Percentiles rank a stretch among this genome's conserved stretches.
Conservation (phyloP, 2,329 filamentous ascomycete genomes). For the Chrysoporthe cubensis region DNA sequence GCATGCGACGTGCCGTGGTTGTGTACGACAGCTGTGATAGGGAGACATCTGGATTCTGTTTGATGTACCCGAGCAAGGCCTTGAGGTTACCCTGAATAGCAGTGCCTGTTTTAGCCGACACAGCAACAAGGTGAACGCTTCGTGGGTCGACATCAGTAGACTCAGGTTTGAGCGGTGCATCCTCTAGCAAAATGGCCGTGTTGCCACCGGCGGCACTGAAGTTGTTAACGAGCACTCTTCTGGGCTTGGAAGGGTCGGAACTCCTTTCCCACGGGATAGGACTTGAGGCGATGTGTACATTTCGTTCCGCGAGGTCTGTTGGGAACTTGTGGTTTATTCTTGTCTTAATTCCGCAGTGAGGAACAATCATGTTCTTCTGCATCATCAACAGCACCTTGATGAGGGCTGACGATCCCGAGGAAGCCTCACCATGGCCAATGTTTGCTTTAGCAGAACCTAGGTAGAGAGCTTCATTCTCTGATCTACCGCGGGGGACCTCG, state of each 20-base stretch:
- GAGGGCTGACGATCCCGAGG: conserved; percentile 28
- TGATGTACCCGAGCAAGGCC: conserved; percentile 57
- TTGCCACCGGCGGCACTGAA: conserved; percentile 75
- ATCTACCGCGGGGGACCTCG: conserved; percentile 40
- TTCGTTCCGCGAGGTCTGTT: conserved; percentile 9
- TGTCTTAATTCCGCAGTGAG: conserved; percentile 32
- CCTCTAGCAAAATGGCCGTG: conserved; percentile 67
- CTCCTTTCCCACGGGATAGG: conserved; percentile 9
- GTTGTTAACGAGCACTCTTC: conserved; percentile 65
- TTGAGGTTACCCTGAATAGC: conserved; percentile 64
- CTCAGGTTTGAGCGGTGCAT: conserved; percentile 49
- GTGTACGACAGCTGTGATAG: conserved; percentile 66
- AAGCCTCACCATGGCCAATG: conserved; percentile 33
- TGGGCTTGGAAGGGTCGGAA: conserved; percentile 45
- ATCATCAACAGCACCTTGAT: conserved; percentile 33
- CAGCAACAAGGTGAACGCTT: conserved; percentile 57
- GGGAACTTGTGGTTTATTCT: conserved; percentile 36
- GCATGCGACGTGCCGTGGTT: conserved; percentile 66
- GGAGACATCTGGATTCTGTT: conserved; percentile 51
- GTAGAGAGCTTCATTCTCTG: conserved; percentile 53
- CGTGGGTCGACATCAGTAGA: conserved; percentile 51
- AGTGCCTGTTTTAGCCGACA: conserved; percentile 58
- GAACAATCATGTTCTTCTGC: conserved; percentile 29
- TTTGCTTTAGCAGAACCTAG: conserved; percentile 62
- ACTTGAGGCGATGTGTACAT: conserved; percentile 19